Conservation (phyloP, 2,329 filamentous ascomycete species). For the Fusarium sororula region DNA sequence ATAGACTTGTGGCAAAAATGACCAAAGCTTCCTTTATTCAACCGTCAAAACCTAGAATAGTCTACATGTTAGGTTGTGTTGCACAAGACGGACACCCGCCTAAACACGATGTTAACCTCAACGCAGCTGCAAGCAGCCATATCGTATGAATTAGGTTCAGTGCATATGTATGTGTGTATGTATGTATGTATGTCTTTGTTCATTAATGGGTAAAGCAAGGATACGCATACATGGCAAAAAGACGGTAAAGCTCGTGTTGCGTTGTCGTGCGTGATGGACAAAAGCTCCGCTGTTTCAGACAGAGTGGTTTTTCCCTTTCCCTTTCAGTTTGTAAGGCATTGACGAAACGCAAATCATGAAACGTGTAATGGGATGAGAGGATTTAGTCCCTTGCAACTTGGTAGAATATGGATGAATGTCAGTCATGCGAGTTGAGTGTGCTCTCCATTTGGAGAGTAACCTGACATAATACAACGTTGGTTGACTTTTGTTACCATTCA, state of each 20-base stretch:
- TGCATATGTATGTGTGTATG: conserved; percentile 21
- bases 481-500: not conserved
- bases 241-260: conserved; percentile 17
- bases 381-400: conserved; percentile 13
- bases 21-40: not conserved
- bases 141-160: conserved; percentile 17
- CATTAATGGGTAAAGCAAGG: conserved; percentile 7
- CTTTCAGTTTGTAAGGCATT: conserved; percentile 20
- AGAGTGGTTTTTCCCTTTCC: conserved; percentile 21
- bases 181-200: conserved; percentile 8
- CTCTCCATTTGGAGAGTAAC: not conserved
- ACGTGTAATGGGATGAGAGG: conserved; percentile 26
- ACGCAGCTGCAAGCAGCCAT: conserved; percentile 23
- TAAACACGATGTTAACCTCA: conserved; percentile 15
- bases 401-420: not conserved
- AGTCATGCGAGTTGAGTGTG: not conserved
- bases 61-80: not conserved
- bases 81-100: conserved; percentile 14
- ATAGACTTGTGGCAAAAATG: conserved; percentile 8
- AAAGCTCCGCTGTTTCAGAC: conserved; percentile 40
- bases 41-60: not conserved
- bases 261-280: conserved; percentile 5
- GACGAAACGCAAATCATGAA: conserved; percentile 39
- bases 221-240: conserved; percentile 6
- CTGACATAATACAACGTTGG: not conserved